Evolutionary conservation across 129 eudicot species (phyloP), one percentile per base, ranked within the genome.

Genomic region (Helichrysum umbraculigerum): DNA sequence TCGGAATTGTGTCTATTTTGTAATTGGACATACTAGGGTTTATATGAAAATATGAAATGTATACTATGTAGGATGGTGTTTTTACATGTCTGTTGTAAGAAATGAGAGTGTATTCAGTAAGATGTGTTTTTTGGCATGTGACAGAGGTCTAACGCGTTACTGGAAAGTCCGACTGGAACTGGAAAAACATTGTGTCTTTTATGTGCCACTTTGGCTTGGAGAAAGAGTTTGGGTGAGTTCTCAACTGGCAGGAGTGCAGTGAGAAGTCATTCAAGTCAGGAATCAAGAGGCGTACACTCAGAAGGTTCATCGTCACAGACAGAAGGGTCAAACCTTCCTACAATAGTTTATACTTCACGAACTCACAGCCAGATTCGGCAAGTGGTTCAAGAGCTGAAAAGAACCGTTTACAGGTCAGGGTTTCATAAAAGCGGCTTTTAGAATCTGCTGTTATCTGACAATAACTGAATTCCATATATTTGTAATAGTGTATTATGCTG

Each of bases 161-260:
- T 94, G 63, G 98, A 94, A 79, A 94, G 98, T 71, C 98, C 98
- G 29, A 94, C 98, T 37, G 98, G 98, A 72, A 94, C 98, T 54
- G 98, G 98, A 19, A 94, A 94, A 81, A 94, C 98, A 12, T 79
- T 94, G 85, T 94, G 98, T 79, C 98, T 94, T 81, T 85, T 94
- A 61, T 94, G 98, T 62, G 97, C 98, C 57, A 91, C 98, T 62
- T 81, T 94, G 84, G 98, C 97, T 15, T 94, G 97, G 96, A 94
- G 98, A 80, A 87, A 84, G 80, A 91, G 97, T 81, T 85, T 94
- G 82, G 98, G 98, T 50, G 73, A 67, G 21, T 94, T 94, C 58
- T 80, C 93, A 0, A 89, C 80, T 4, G 90, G 93, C 37, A 77
- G 67, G 79, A 81, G 39, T 78, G 84, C 78, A 9, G 21, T 20